Base-by-base conservation (phyloP, 2,329 filamentous ascomycete species). In the Boeremia exigua region DNA sequence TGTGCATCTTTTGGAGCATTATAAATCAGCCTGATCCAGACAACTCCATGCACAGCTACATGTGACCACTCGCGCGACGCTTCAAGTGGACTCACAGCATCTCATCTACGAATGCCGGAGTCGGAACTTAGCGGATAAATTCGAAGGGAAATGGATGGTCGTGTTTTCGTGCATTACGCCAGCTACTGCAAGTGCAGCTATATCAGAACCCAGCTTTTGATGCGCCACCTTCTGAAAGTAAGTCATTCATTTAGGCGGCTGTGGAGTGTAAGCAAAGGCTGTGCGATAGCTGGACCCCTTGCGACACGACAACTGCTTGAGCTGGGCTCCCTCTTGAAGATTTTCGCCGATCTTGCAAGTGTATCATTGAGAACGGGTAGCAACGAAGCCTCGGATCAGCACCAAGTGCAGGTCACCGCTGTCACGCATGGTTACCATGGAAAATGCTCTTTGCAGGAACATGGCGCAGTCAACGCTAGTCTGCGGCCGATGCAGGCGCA, bases 1-100 rank as follows among this genome's bases (percentile, higher is more conserved):
- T 72, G 19, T 75, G 71, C 39, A 61, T 59, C 8, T 73, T 75
- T 50, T 75, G 67, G 63, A 61, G 46, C 10, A 55, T 73, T 42
- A 58, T 72, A 51, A 62, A 60, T 36, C 55, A 63, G 17, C 58
- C 66, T 27, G 65, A 66, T 33, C 38, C 58, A 10, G 38, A 36
- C 19, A 17, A 30, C n/a, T 23, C 38, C 23, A 25, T 33, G 6
- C 36, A 45, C 40, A 25, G 23, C 30, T 38, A 51, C 19, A 11
- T 15, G 23, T 37, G 27, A 42, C 5, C 15, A 14, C 14, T 10
- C 6, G 32, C 15, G 29, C 9, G 30, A 33, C 15, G 12, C 15
- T 37, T n/a, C 34, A 19, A 17, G 11, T 37, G 11, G 14, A 17
- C 3, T 17, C 9, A 11, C 15, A 7, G 19, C 34, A 19, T 9